phyloP scores from a whole-genome alignment of 768 basidiomycete species.

The Boletus sp. region DNA sequence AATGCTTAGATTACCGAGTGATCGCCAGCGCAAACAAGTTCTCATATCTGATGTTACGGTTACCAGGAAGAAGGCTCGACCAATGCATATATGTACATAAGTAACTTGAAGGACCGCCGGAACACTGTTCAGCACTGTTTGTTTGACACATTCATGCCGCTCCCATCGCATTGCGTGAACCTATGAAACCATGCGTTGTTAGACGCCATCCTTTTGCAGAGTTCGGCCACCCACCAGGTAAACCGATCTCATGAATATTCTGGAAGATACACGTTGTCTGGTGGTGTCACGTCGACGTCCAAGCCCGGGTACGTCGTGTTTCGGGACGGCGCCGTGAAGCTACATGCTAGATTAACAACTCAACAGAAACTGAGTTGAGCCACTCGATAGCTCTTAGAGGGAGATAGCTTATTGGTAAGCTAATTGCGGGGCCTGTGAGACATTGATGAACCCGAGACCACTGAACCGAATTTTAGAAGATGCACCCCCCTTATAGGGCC shows the following conservation, averaged over 20 bases:
- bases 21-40: not conserved
- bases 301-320: not conserved
- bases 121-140: not conserved
- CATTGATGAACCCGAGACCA: too few relatives aligned
- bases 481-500: too few relatives aligned
- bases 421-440: too few relatives aligned
- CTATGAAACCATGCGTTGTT: not conserved
- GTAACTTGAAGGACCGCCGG: too few relatives aligned
- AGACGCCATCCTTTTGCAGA: not conserved
- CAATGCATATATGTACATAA: not conserved
- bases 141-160: not conserved
- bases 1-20: too few relatives aligned
- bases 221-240: conserved; percentile 17
- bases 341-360: too few relatives aligned
- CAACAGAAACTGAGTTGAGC: too few relatives aligned
- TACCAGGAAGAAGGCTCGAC: not conserved
- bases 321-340: too few relatives aligned
- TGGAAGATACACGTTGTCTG: conserved; percentile 15
- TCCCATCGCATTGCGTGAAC: not conserved
- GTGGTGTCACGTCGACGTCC: conserved; percentile 37
- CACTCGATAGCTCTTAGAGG: too few relatives aligned
- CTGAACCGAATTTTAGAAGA: too few relatives aligned
- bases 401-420: too few relatives aligned
- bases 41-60: not conserved
- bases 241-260: conserved; percentile 31